phyloP scores from a whole-genome alignment of 225 moss, liverwort and hornwort species.

The Takakia lepidozioides region DNA sequence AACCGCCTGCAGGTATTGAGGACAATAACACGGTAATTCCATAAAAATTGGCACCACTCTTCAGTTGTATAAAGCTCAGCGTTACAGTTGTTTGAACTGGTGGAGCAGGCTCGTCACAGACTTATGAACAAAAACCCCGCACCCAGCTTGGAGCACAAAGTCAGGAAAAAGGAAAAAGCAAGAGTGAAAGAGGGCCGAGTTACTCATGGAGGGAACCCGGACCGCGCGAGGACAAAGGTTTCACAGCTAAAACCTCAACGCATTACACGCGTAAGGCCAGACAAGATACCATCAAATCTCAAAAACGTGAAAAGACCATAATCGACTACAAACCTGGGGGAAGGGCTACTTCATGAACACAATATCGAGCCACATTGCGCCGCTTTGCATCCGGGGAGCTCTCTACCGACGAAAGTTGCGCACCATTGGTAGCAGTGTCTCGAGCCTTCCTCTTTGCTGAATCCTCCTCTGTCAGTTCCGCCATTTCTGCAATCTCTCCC shows the following conservation, averaged over 20 bases:
- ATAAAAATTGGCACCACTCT: too few species aligned
- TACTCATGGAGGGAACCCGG: too few species aligned
- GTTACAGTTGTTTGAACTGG: too few species aligned
- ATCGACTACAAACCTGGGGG: conserved; percentile 39
- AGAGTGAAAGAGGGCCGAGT: too few species aligned
- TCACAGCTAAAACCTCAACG: conserved; percentile 1
- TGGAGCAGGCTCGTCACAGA: too few species aligned
- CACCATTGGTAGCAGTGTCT: conserved; percentile 32
- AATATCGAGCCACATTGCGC: conserved; percentile 31
- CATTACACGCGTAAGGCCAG: not conserved
- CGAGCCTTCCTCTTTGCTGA: conserved; percentile 51
- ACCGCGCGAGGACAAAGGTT: too few species aligned
- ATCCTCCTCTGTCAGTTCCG: conserved; percentile 18
- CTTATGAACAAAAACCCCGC: too few species aligned
- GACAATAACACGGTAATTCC: too few species aligned
- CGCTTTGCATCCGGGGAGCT: conserved; percentile 51
- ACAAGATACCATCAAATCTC: not conserved
- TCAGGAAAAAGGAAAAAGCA: too few species aligned
- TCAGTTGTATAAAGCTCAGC: too few species aligned
- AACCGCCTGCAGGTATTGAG: too few species aligned
- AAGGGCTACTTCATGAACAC: conserved; percentile 86
- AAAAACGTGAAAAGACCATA: not conserved
- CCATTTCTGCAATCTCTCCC: conserved; percentile 22
- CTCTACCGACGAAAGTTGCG: conserved; percentile 19
- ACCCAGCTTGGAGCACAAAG: too few species aligned